Percentiles rank a stretch among this genome's conserved stretches.
These are phyloP conservation scores for Maudiozyma turicensis DNA, from an alignment of 805 yeast species.

Conservation along the genomic window DNA sequence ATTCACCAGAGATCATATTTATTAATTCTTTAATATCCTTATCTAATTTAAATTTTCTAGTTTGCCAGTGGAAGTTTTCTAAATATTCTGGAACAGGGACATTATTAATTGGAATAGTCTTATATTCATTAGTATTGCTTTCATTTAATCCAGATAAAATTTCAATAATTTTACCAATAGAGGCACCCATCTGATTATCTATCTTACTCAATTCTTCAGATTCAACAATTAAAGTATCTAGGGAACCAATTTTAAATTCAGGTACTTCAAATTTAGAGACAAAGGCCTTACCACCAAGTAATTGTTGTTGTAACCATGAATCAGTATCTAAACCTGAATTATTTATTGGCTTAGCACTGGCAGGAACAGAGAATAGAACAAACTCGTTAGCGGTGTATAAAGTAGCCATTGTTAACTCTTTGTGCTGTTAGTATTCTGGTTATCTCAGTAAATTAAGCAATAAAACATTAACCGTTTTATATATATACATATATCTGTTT, in stretches of 20 bases:
- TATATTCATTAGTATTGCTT: slow-evolving; percentile 38
- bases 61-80: slow-evolving; percentile 78
- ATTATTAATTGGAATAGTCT: slow-evolving; percentile 41
- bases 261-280: slow-evolving; percentile 58
- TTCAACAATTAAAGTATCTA: slow-evolving; percentile 83
- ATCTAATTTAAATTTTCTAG: slow-evolving; percentile 77
- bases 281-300: slow-evolving; percentile 50
- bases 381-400: slow-evolving; percentile 28
- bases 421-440: too few relatives aligned
- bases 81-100: slow-evolving; percentile 50
- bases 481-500: too few relatives aligned
- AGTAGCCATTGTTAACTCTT: slow-evolving; percentile 14
- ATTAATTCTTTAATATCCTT: slow-evolving; percentile 72
- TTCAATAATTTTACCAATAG: slow-evolving; percentile 70
- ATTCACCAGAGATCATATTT: slow-evolving; percentile 61
- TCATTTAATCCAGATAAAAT: slow-evolving; percentile 43
- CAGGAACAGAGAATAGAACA: slow-evolving; percentile 47
- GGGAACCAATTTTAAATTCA: slow-evolving; percentile 84
- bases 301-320: slow-evolving; percentile 45
- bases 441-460: too few relatives aligned
- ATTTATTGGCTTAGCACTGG: slow-evolving; percentile 44
- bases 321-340: slow-evolving; percentile 32
- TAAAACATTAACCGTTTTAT: too few relatives aligned
- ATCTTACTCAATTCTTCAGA: slow-evolving; percentile 79
- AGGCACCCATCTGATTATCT: slow-evolving; percentile 64